These are phyloP conservation scores for Ochetophila trinervis DNA, from an alignment of 306 rosid species.

Conservation along the genomic window DNA sequence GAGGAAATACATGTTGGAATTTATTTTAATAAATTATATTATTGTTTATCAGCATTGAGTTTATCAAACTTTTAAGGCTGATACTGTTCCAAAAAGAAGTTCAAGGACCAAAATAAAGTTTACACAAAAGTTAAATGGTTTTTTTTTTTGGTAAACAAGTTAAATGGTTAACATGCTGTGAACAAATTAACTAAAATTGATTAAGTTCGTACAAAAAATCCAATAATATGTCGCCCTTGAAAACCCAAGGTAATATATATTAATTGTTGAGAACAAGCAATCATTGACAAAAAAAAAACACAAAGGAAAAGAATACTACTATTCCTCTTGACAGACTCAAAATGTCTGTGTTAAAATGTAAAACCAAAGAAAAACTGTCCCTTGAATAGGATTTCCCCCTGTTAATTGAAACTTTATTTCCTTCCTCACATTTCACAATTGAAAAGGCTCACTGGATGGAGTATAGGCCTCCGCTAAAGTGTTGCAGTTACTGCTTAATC, in stretches of 20 bases:
- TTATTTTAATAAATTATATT: too few relatives aligned
- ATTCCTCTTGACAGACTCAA: constrained; percentile 32
- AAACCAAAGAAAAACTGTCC: constrained; percentile 30
- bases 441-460: constrained; percentile 10
- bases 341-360: too few relatives aligned
- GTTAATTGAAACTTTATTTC: constrained; percentile 34
- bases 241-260: background rate
- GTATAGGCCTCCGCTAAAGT: constrained; percentile 7
- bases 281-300: background rate
- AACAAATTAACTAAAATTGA: too few relatives aligned
- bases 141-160: too few relatives aligned
- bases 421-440: constrained; percentile 30
- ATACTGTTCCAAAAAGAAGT: too few relatives aligned
- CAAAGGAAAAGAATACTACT: background rate
- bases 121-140: too few relatives aligned
- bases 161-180: too few relatives aligned
- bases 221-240: constrained; percentile 2
- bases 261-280: constrained; percentile 20
- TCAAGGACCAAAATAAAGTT: too few relatives aligned
- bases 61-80: too few relatives aligned
- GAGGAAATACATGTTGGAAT: too few relatives aligned
- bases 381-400: constrained; percentile 31
- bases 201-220: too few relatives aligned
- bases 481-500: constrained; percentile 45
- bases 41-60: too few relatives aligned